phyloP scores from a whole-genome alignment of 2,329 filamentous ascomycete species.

The Calonectria fujianensis region DNA sequence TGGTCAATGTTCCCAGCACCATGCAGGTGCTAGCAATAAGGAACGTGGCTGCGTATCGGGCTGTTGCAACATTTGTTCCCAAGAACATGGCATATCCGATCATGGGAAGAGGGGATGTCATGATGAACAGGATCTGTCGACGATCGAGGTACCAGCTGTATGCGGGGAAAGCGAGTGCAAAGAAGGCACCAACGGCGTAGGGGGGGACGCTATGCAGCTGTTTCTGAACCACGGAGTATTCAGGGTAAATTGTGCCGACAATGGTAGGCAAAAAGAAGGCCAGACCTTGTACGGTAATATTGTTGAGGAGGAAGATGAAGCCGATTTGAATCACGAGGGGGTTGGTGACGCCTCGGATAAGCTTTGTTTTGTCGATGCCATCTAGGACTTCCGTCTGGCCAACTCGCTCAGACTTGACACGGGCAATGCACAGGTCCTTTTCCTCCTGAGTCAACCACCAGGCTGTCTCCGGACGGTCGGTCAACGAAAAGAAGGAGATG shows the following conservation, averaged over 20 bases:
- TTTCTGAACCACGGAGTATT: conserved; percentile 73
- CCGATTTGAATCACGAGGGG: conserved; percentile 74
- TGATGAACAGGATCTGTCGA: conserved; percentile 74
- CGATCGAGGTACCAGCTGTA: conserved; percentile 74
- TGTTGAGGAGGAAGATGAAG: conserved; percentile 78
- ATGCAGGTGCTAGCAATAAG: conserved; percentile 77
- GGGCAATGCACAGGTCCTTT: conserved; percentile 77
- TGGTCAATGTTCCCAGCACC: conserved; percentile 76
- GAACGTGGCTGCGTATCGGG: conserved; percentile 79
- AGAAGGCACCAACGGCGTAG: conserved; percentile 78
- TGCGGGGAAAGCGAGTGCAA: conserved; percentile 74
- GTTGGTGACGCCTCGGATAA: conserved; percentile 74
- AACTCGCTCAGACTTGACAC: conserved; percentile 76
- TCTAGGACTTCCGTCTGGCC: conserved; percentile 77
- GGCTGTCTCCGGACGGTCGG: conserved; percentile 80
- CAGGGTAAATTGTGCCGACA: conserved; percentile 78
- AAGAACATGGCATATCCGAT: conserved; percentile 80
- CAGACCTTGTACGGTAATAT: conserved; percentile 80
- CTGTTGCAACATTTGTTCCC: conserved; percentile 65
- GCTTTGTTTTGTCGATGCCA: conserved; percentile 74
- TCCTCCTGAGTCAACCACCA: conserved; percentile 78
- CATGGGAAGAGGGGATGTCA: conserved; percentile 75
- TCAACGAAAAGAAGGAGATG: conserved; percentile 77
- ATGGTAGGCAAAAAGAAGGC: conserved; percentile 81
- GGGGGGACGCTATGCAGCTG: conserved; percentile 80